Evolutionary conservation across 306 rosid genomes (phyloP).

Genomic region (Sindora glabra): DNA sequence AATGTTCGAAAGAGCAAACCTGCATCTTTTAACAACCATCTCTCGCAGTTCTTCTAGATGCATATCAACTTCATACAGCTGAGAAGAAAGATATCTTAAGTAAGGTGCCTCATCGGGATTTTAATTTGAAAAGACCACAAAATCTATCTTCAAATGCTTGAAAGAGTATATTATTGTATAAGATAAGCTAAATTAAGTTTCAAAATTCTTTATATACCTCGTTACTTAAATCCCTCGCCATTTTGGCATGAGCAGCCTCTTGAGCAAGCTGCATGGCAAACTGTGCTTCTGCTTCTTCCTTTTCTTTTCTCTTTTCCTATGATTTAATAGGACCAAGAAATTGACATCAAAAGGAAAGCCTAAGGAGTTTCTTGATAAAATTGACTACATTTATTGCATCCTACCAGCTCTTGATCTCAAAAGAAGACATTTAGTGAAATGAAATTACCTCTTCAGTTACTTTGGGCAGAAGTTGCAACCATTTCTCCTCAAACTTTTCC

Average conservation of each 20-base stretch:
- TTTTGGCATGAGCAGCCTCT: slow-evolving; percentile 54
- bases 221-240: slow-evolving; percentile 50
- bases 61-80: slow-evolving; percentile 56
- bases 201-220: slow-evolving; percentile 35
- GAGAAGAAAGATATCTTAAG: slow-evolving; percentile 21
- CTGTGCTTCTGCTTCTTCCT: slow-evolving; percentile 43
- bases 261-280: slow-evolving; percentile 46
- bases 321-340: slow-evolving; percentile 4
- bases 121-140: not conserved
- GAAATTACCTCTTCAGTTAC: slow-evolving; percentile 56
- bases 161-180: too few relatives aligned
- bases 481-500: slow-evolving; percentile 64
- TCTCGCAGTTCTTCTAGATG: slow-evolving; percentile 49
- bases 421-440: slow-evolving; percentile 4
- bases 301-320: slow-evolving; percentile 50
- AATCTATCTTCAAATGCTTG: not conserved
- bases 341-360: not conserved
- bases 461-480: slow-evolving; percentile 67
- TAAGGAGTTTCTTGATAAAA: not conserved
- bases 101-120: not conserved
- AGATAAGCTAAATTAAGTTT: too few relatives aligned
- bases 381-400: not conserved
- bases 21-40: slow-evolving; percentile 56
- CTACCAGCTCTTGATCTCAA: not conserved
- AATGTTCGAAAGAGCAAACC: slow-evolving; percentile 33